Conservation (phyloP, 306 rosid genomes). For the Cucurbita maxima region DNA sequence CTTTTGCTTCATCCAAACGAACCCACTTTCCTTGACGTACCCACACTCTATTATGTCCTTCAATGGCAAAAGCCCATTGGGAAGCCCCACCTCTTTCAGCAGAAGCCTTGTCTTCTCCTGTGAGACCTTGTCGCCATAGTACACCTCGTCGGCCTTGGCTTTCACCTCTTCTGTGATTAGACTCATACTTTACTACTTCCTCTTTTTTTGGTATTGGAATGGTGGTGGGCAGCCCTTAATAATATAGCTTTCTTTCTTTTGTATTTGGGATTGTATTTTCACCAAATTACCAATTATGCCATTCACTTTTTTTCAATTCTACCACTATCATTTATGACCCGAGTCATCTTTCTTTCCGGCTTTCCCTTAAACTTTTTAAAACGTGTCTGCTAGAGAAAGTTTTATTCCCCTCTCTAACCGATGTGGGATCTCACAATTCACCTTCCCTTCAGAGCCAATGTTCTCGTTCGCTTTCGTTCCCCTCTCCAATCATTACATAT, state of each 20-base stretch:
- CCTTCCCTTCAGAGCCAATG: too few species aligned
- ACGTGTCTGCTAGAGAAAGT: too few species aligned
- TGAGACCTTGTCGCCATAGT: conserved; percentile 34
- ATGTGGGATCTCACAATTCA: too few species aligned
- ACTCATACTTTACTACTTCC: conserved; percentile 6
- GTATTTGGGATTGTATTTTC: not conserved
- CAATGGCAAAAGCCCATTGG: conserved; percentile 28
- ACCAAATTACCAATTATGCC: not conserved
- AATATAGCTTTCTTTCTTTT: not conserved
- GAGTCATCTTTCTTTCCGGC: too few species aligned
- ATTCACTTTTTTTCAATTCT: not conserved
- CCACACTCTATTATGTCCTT: conserved; percentile 48
- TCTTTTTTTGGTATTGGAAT: not conserved
- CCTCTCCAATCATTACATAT: too few species aligned
- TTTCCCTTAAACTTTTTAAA: too few species aligned
- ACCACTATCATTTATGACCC: too few species aligned
- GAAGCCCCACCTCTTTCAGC: conserved; percentile 40
- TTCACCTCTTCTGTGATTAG: conserved; percentile 35
- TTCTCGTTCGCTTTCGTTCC: too few species aligned
- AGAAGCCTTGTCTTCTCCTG: conserved; percentile 36
- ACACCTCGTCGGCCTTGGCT: conserved; percentile 37
- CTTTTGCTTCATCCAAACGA: conserved; percentile 50
- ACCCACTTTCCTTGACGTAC: conserved; percentile 42
- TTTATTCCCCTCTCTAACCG: too few species aligned
- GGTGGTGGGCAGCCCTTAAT: not conserved